Conservation (phyloP, 768 basidiomycete species). For the Boletus speciosus region DNA sequence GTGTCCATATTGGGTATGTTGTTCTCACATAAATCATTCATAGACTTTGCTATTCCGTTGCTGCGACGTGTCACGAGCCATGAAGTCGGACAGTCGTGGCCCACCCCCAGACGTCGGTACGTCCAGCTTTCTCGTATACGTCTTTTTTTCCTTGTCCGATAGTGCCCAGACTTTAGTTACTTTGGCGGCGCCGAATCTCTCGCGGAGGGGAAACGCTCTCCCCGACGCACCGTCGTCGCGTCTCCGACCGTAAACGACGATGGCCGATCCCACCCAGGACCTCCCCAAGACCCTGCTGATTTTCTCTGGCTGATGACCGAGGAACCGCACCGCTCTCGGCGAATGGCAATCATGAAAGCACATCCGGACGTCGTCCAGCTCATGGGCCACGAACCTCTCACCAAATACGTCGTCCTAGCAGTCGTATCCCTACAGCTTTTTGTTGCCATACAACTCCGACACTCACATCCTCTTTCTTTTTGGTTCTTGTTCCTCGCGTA, state of each 20-base stretch:
- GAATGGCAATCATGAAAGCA: slow-evolving; percentile 87
- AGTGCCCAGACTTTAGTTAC: slow-evolving; percentile 62
- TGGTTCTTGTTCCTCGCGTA: slow-evolving; percentile 79
- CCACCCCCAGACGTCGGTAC: slow-evolving; percentile 17
- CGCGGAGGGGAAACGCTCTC: slow-evolving; percentile 49
- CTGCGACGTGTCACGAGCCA: background rate
- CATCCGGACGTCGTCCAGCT: slow-evolving; percentile 95
- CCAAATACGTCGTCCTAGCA: slow-evolving; percentile 82
- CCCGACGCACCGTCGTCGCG: slow-evolving; percentile 48
- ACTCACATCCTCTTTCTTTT: slow-evolving; percentile 65
- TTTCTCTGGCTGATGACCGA: slow-evolving; percentile 98
- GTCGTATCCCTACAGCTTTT: slow-evolving; percentile 78
- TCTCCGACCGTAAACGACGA: slow-evolving; percentile 39
- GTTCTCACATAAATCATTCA: slow-evolving; percentile 22
- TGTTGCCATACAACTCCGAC: slow-evolving; percentile 60
- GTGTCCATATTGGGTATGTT: slow-evolving; percentile 14
- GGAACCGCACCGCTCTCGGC: slow-evolving; percentile 88
- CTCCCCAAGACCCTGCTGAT: slow-evolving; percentile 75
- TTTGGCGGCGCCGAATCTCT: slow-evolving; percentile 83
- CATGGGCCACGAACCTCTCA: slow-evolving; percentile 93
- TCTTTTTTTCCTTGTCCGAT: background rate
- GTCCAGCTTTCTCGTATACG: background rate
- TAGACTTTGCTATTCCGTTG: background rate
- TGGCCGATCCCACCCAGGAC: slow-evolving; percentile 42
- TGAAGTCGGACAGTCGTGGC: slow-evolving; percentile 9